These are phyloP conservation scores for Clavulina sp. DNA, from an alignment of 768 basidiomycete species.

Conservation along the genomic window DNA sequence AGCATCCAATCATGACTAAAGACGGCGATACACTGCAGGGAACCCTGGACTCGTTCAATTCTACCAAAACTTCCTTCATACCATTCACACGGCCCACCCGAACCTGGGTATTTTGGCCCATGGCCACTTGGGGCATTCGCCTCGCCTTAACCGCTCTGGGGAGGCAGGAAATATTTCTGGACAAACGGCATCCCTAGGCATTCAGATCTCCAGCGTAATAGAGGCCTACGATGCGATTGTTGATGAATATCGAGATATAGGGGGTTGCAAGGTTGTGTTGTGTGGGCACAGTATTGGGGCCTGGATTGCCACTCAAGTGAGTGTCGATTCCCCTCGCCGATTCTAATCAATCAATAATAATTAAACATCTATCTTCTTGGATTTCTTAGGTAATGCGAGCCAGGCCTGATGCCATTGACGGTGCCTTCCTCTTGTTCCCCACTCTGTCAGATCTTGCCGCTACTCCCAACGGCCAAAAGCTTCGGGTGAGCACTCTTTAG, in stretches of 20 bases:
- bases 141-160: slow-evolving; percentile 19
- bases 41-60: slow-evolving; percentile 2
- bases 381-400: slow-evolving; percentile 33
- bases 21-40: not conserved
- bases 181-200: slow-evolving; percentile 19
- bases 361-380: not conserved
- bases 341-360: not conserved
- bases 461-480: slow-evolving; percentile 42
- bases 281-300: slow-evolving; percentile 56
- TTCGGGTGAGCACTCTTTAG: slow-evolving; percentile 41
- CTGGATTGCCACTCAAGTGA: slow-evolving; percentile 48
- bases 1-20: not conserved
- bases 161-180: slow-evolving; percentile 3
- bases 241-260: slow-evolving; percentile 14
- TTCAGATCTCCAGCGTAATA: slow-evolving; percentile 38
- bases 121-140: slow-evolving; percentile 48
- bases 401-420: slow-evolving; percentile 22
- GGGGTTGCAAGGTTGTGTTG: slow-evolving; percentile 24
- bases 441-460: slow-evolving; percentile 42
- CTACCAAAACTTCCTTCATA: not conserved
- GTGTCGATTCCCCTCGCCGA: not conserved
- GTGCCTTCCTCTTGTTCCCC: slow-evolving; percentile 49
- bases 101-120: slow-evolving; percentile 37
- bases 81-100: not conserved
- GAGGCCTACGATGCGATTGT: slow-evolving; percentile 33